These are phyloP conservation scores for Pseudogymnoascus sp. DNA, from an alignment of 2,329 filamentous ascomycete genomes.

Conservation along the genomic window DNA sequence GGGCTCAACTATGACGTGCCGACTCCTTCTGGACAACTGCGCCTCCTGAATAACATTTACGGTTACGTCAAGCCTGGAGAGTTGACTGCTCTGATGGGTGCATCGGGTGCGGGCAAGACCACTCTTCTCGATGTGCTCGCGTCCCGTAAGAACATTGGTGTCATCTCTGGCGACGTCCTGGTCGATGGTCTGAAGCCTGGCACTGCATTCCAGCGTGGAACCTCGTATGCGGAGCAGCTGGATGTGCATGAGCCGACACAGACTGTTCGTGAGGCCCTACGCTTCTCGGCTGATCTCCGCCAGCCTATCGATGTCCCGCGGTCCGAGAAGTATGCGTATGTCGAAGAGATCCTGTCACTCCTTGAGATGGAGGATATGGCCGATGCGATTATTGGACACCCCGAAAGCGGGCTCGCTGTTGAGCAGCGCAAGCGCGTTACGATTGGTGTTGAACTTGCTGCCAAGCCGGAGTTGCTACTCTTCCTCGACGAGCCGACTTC, in stretches of 20 bases:
- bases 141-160: constrained; percentile 79
- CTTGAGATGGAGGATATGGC: constrained; percentile 62
- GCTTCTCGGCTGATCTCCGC: constrained; percentile 81
- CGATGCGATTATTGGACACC: constrained; percentile 58
- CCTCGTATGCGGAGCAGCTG: constrained; percentile 83
- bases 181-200: constrained; percentile 63
- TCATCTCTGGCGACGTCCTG: constrained; percentile 76
- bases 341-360: constrained; percentile 67
- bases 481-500: constrained; percentile 58
- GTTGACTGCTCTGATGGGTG: constrained; percentile 57
- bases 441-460: constrained; percentile 53
- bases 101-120: constrained; percentile 75
- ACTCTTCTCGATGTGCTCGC: constrained; percentile 80
- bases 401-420: constrained; percentile 55
- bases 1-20: constrained; percentile 63
- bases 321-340: constrained; percentile 74
- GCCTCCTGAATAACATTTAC: constrained; percentile 71
- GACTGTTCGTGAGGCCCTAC: constrained; percentile 82
- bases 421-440: constrained; percentile 58
- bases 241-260: constrained; percentile 79
- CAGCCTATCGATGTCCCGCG: constrained; percentile 67
- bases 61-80: constrained; percentile 73
- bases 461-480: constrained; percentile 51
- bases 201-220: constrained; percentile 68
- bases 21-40: constrained; percentile 53